phyloP scores from a whole-genome alignment of 345 rosid species.

The Salix purpurea region DNA sequence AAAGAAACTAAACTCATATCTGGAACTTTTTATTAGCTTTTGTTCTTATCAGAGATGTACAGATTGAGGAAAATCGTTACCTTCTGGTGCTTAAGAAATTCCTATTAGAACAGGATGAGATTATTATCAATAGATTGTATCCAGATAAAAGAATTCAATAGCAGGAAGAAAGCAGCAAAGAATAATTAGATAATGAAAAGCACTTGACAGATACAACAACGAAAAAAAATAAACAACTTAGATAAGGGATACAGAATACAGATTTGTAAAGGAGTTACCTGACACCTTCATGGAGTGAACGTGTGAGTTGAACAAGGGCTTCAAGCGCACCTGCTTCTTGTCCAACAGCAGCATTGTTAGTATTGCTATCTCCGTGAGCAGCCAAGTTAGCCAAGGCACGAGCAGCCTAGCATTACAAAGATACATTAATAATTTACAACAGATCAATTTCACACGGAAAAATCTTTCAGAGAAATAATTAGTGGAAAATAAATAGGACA shows the following conservation, averaged over 20 bases:
- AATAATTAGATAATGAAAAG: background rate
- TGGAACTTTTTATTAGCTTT: background rate
- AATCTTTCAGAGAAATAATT: background rate
- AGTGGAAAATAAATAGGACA: background rate
- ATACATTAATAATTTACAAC: background rate
- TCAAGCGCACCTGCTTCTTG: constrained; percentile 37
- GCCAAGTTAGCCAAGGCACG: constrained; percentile 41
- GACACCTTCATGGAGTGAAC: constrained; percentile 36
- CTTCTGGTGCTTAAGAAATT: background rate
- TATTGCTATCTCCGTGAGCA: constrained; percentile 39
- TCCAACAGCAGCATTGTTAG: constrained; percentile 34
- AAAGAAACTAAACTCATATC: background rate
- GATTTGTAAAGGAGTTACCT: constrained; percentile 18
- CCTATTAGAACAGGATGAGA: background rate
- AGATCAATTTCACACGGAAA: background rate
- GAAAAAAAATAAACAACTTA: background rate
- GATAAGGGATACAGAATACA: background rate
- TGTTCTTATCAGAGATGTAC: background rate
- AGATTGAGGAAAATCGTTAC: background rate
- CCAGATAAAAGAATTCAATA: background rate
- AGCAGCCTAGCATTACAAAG: constrained; percentile 20
- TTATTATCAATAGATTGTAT: background rate
- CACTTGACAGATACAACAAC: background rate
- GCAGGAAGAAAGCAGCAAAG: background rate
- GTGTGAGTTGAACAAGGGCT: constrained; percentile 32